Base-by-base conservation (phyloP, 345 rosid genomes). In the Salix udensis region DNA sequence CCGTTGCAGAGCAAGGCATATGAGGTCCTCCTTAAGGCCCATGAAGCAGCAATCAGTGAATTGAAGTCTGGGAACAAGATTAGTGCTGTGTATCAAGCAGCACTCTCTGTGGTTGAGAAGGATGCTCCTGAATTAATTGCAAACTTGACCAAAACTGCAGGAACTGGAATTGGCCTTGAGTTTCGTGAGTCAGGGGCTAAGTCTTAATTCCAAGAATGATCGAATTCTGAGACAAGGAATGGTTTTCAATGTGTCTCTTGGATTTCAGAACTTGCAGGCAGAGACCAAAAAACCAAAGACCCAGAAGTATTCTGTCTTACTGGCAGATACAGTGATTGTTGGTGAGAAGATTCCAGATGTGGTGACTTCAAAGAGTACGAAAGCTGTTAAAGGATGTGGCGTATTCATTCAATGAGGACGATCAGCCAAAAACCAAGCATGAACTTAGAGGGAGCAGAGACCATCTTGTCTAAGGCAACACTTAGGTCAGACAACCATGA, bases 131-230 rank as follows among this genome's bases (percentile, higher is more conserved):
- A 93, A 71, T 81, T 93, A 72, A 78, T 84, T 68, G 85, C 90
- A 39, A 87, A 89, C 82, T 75, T 95, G 73, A 95, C 98, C 12
- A 93, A 88, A 88, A 86, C 94, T 80, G 99, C 98, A 44, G 99
- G 98, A 81, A 95, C 99, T 16, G 97, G 99, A 72, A 91, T 95
- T 7, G 99, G 98, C 74, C 98, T 95, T 65, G 98, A 93, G 82
- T 93, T 93, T 78, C 91, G 98, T 28, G 98, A 95, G 88, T 89
- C 94, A 1, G 97, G 97, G 98, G 26, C 82, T 93, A 48, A 88
- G 80, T 84, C 88, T 93, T 55, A 93, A 91, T 83, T 88, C 89
- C 34, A 95, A 89, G 88, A 93, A 95, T 72, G 94, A 91, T 48
- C 86, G 88, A 42, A 69, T 85, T 44, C 76, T 95, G 77, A 91